A percentile compares a stretch with the other conserved stretches of the same genome.
Evolutionary conservation across 1,284 basidiomycete species (phyloP).

Genomic region (Porogramme epimiltina): DNA sequence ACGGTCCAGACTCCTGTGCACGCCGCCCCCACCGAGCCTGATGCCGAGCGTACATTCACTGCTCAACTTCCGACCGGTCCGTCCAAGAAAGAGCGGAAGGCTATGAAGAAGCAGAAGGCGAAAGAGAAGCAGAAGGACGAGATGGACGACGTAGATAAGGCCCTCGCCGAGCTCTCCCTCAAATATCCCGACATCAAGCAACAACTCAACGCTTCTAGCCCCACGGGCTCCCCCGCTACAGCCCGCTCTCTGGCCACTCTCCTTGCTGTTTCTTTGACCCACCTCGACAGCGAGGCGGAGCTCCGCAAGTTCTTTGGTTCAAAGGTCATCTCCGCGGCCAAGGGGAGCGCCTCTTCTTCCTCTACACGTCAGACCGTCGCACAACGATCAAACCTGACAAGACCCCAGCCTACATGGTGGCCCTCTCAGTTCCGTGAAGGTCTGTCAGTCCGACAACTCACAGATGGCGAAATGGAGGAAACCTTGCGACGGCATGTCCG

Average conservation of each 20-base stretch:
- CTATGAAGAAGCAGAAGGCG: constrained; percentile 60
- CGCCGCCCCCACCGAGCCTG: not conserved
- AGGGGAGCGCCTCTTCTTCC: constrained; percentile 36
- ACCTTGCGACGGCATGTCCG: constrained; percentile 46
- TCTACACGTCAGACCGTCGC: constrained; percentile 27
- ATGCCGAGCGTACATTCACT: not conserved
- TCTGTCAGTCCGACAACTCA: constrained; percentile 62
- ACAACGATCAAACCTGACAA: constrained; percentile 63
- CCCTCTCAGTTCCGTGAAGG: constrained; percentile 67
- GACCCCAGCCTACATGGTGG: constrained; percentile 65
- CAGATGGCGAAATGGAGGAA: constrained; percentile 52
- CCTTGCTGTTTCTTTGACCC: constrained; percentile 72
- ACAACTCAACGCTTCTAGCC: constrained; percentile 21
- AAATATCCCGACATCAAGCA: constrained; percentile 66
- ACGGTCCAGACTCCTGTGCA: too few species aligned
- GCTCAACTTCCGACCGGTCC: constrained; percentile 9
- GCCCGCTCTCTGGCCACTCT: constrained; percentile 49
- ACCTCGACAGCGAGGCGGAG: constrained; percentile 87
- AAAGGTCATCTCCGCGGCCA: constrained; percentile 73
- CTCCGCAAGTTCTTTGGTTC: constrained; percentile 91
- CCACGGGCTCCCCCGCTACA: constrained; percentile 24
- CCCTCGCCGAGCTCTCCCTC: constrained; percentile 77
- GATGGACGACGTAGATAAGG: constrained; percentile 82
- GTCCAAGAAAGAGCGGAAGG: constrained; percentile 40
- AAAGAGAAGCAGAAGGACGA: constrained; percentile 58